Evolutionary conservation across 169 alveolate genomes (phyloP).

Genomic region (Plasmodium sp.): DNA sequence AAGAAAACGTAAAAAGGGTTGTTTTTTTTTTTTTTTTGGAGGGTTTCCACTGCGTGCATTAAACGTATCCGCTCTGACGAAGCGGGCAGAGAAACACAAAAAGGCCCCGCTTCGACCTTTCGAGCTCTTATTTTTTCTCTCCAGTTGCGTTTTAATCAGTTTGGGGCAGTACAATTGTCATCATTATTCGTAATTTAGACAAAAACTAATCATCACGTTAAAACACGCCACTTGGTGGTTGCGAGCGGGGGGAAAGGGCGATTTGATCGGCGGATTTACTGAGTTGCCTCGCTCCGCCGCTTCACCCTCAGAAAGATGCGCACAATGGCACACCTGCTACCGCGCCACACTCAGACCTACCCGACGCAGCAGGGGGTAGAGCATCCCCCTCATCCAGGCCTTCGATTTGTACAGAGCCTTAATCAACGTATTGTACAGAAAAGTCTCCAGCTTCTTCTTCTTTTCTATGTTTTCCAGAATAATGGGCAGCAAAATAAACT

Average conservation of each 20-base stretch:
- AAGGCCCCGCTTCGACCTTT: neutral
- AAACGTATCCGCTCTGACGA: neutral
- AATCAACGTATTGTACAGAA: slow-evolving; percentile 93
- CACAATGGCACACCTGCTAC: neutral
- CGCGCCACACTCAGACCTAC: slow-evolving; percentile 52
- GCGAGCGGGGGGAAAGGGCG: neutral
- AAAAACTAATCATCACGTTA: slow-evolving; percentile 85
- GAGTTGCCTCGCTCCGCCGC: neutral
- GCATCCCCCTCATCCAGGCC: slow-evolving; percentile 97
- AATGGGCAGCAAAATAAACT: slow-evolving; percentile 30
- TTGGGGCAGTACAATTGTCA: slow-evolving; percentile 87
- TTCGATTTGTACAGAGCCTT: slow-evolving; percentile 96
- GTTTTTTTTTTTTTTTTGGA: neutral
- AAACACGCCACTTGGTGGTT: neutral
- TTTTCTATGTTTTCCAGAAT: slow-evolving; percentile 81
- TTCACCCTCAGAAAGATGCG: neutral
- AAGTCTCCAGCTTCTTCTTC: slow-evolving; percentile 92
- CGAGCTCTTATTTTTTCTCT: neutral
- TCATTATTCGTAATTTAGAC: slow-evolving; percentile 73
- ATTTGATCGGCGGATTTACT: neutral
- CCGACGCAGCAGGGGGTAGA: slow-evolving; percentile 93
- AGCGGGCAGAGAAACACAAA: neutral
- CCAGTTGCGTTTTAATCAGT: slow-evolving; percentile 76
- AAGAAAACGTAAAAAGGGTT: neutral
- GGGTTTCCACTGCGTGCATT: neutral